A percentile compares a stretch with the other conserved stretches of the same genome.
Conservation (phyloP, 179 eudicot genomes). For the Nepenthes alata region DNA sequence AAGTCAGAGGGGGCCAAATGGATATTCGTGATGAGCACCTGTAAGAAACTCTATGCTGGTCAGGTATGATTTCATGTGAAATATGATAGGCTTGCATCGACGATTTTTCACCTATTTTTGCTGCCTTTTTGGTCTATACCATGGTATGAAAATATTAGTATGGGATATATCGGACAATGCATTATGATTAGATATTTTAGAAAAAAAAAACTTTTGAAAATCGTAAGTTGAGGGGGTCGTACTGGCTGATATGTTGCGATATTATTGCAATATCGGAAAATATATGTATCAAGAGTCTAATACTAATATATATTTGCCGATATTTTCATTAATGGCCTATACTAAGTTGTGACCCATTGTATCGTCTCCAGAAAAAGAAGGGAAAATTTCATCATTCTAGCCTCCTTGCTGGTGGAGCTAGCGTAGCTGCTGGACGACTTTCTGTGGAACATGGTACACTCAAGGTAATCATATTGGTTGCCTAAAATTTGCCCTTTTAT, state of each 20-base stretch:
- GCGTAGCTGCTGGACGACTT: constrained; percentile 90
- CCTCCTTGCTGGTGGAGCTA: constrained; percentile 93
- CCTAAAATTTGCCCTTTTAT: too few species aligned
- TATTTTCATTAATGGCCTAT: too few species aligned
- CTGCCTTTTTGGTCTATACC: background rate
- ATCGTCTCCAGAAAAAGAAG: constrained; percentile 61
- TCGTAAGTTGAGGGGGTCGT: too few species aligned
- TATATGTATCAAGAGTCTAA: too few species aligned
- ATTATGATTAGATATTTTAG: too few species aligned
- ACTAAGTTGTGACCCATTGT: background rate
- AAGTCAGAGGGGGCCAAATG: constrained; percentile 42
- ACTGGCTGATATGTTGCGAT: too few species aligned
- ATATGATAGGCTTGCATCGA: background rate
- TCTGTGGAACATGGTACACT: constrained; percentile 53
- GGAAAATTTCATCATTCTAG: constrained; percentile 91
- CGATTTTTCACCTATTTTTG: background rate
- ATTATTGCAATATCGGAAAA: too few species aligned
- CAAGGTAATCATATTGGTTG: constrained; percentile 31
- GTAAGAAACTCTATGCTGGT: constrained; percentile 65
- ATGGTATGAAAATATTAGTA: too few species aligned
- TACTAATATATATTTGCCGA: too few species aligned
- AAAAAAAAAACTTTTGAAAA: too few species aligned
- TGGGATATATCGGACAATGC: too few species aligned
- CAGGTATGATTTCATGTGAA: constrained; percentile 35
- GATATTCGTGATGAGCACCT: constrained; percentile 93